phyloP scores from a whole-genome alignment of 192 early-diverging fungal species.

The Dimargaris xerosporica region DNA sequence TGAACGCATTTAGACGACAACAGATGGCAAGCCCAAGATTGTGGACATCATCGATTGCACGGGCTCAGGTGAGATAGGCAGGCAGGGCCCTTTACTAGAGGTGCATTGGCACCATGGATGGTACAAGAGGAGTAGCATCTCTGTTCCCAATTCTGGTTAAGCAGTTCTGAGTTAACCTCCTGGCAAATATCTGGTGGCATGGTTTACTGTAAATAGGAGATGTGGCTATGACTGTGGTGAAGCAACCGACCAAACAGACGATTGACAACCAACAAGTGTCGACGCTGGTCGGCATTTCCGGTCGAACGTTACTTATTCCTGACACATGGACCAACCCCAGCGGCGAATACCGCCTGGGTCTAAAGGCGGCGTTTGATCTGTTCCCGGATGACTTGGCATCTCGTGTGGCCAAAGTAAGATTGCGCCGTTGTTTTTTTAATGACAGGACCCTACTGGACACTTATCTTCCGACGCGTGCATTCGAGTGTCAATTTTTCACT shows the following conservation, averaged over 20 bases:
- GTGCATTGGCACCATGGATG: background rate
- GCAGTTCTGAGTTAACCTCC: no score
- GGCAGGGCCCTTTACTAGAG: background rate
- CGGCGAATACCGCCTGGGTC: slow-evolving; percentile 69
- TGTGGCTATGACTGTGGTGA: slow-evolving; percentile 40
- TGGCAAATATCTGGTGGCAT: no score
- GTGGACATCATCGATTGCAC: slow-evolving; percentile 92
- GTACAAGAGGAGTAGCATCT: background rate
- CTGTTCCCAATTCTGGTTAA: background rate
- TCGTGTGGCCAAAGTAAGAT: background rate
- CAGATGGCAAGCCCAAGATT: slow-evolving; percentile 80
- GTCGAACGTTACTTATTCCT: slow-evolving; percentile 54
- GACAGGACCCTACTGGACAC: no score
- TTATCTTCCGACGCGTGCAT: no score
- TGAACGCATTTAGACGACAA: slow-evolving; percentile 35
- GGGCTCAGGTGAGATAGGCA: slow-evolving; percentile 35
- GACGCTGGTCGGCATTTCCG: slow-evolving; percentile 51
- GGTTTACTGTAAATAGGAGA: slow-evolving; percentile 28
- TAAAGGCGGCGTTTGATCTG: slow-evolving; percentile 61
- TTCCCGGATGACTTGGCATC: slow-evolving; percentile 33
- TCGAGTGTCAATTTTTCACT: no score
- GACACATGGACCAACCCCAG: slow-evolving; percentile 63
- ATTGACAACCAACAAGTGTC: slow-evolving; percentile 24
- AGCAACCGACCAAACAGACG: slow-evolving; percentile 32
- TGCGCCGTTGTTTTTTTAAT: no score